Evolutionary conservation across 2,329 filamentous ascomycete genomes (phyloP).

Genomic region (Ceratocystis colombiana): DNA sequence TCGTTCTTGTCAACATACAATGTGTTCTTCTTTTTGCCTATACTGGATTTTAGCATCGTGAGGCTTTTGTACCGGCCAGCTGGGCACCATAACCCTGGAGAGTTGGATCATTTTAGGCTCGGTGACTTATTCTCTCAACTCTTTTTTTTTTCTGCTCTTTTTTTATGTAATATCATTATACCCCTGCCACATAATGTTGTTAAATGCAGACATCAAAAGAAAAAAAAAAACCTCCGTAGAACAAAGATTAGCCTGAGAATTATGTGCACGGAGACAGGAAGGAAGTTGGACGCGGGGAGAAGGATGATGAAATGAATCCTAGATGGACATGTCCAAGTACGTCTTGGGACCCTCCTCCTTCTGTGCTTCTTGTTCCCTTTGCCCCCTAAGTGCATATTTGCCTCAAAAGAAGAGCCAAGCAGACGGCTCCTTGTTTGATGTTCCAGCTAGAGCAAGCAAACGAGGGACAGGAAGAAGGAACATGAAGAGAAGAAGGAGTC

Average conservation of each 20-base stretch:
- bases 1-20: constrained; percentile 32
- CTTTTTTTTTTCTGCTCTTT: neutral
- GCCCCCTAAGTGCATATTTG: neutral
- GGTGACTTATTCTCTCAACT: too few relatives aligned
- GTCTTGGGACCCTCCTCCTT: neutral
- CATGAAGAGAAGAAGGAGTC: neutral
- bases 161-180: neutral
- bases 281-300: neutral
- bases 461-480: neutral
- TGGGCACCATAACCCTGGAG: too few relatives aligned
- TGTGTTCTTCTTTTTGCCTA: neutral
- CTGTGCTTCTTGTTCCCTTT: neutral
- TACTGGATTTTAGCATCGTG: neutral
- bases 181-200: neutral
- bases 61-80: too few relatives aligned
- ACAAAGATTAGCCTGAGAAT: neutral
- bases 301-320: neutral
- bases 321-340: neutral
- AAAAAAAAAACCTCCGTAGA: neutral
- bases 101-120: neutral
- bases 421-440: constrained; percentile 1
- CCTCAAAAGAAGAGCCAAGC: neutral
- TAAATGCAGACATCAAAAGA: neutral
- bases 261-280: neutral
- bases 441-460: neutral